Conservation (phyloP, 225 moss, liverwort and hornwort genomes). For the Pleurozium schreberi region DNA sequence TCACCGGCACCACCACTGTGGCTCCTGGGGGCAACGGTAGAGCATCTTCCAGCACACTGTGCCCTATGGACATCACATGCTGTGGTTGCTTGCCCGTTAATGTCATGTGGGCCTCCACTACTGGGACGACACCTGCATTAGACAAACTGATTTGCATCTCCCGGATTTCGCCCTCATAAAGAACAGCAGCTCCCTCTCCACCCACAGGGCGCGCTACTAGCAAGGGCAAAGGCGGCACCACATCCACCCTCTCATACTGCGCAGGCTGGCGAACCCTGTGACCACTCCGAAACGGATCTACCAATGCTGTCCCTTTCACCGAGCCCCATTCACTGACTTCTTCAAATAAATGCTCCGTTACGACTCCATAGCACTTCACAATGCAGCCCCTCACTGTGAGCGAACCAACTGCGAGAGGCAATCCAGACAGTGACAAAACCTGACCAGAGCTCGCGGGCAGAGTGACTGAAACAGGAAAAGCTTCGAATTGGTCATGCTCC, state of each 20-base stretch:
- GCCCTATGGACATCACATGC: conserved; percentile 85
- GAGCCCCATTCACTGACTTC: conserved; percentile 73
- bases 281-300: conserved; percentile 91
- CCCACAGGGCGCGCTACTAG: conserved; percentile 86
- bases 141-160: conserved; percentile 88
- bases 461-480: conserved; percentile 82
- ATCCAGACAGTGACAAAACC: conserved; percentile 76
- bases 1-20: conserved; percentile 82
- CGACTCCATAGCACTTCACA: conserved; percentile 88
- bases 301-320: conserved; percentile 42
- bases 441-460: conserved; percentile 81
- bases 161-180: conserved; percentile 91
- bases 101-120: conserved; percentile 89
- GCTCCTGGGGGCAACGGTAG: conserved; percentile 85
- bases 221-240: conserved; percentile 81
- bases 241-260: conserved; percentile 55
- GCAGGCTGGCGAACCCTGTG: conserved; percentile 59
- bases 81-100: conserved; percentile 85
- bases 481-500: conserved; percentile 69
- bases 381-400: conserved; percentile 89
- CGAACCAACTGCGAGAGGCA: conserved; percentile 73
- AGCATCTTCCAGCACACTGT: conserved; percentile 60
- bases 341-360: conserved; percentile 89
- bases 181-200: conserved; percentile 94
- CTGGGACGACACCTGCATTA: conserved; percentile 91